Evolutionary conservation across 257 asterid genomes (phyloP), one percentile per base, ranked within the genome.

Genomic region (Eustoma russellianum): DNA sequence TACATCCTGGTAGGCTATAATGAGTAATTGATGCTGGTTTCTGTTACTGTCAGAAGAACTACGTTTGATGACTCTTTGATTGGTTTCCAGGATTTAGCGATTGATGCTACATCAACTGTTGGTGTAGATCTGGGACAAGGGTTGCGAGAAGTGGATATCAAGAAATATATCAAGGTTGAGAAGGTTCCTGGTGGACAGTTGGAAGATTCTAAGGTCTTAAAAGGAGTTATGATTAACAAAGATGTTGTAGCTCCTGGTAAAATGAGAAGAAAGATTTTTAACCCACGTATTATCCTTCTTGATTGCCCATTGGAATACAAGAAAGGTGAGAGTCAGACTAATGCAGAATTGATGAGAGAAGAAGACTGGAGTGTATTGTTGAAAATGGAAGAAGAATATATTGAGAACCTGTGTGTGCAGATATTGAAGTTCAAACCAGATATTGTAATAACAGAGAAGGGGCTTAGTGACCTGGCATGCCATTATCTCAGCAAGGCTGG

Each of bases 311-410:
- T 92, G 17, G 95, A 87, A 76, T 92, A 92, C 90, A 92, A 92
- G 84, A 92, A 92, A 72, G 98, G 95, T 3, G 98, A 92, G 79
- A 92, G 83, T 66, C 98, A 92, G 62, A 92, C 98, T 50, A 92
- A 92, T 56, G 98, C 95, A 2, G 98, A 91, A 62, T 58, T 91
- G 75, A 55, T 91, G 58, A 82, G 82, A 67, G 98, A 91, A 65
- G 98, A 91, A 73, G 98, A 87, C 61, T 91, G 97, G 98, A 73
- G 85, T 52, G 80, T 91, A 66, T 66, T 91, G 49, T 75, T 91
- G 61, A 91, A 91, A 75, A 67, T 91, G 96, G 98, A 91, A 75
- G 96, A 91, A 74, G 95, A 91, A 59, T 91, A 87, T 75, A 82
- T 91, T 10, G 88, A 84, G 70, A 85, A 76, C 66, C 76, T 82